Percentiles rank a stretch among this genome's conserved stretches.
Conservation (phyloP, 2,329 filamentous ascomycete genomes). For the Exophiala sideris region DNA sequence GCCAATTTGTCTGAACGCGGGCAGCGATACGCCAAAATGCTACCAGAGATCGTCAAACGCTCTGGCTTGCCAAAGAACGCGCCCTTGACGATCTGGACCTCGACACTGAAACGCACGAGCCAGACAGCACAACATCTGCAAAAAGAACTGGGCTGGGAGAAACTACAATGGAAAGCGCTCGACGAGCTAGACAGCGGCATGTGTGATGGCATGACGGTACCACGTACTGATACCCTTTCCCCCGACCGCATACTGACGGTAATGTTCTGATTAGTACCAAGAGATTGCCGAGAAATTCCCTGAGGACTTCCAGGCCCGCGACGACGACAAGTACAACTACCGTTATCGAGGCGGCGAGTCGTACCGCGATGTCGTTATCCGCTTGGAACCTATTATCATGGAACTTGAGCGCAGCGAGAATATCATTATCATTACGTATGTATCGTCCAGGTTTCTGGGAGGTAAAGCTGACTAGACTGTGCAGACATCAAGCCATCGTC, state of each 20-base stretch:
- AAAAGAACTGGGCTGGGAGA: constrained; percentile 68
- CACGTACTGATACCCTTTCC: neutral
- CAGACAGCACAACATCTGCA: constrained; percentile 83
- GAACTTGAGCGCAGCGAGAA: constrained; percentile 94
- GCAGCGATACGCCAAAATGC: constrained; percentile 77
- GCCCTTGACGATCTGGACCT: constrained; percentile 71
- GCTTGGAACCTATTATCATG: constrained; percentile 99
- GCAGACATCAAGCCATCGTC: constrained; percentile 80
- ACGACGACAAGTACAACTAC: constrained; percentile 99
- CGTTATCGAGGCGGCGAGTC: constrained; percentile 95
- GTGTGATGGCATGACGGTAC: constrained; percentile 80
- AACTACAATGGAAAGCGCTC: constrained; percentile 96
- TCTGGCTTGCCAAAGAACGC: constrained; percentile 71
- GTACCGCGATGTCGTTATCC: constrained; percentile 94
- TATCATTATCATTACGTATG: constrained; percentile 82
- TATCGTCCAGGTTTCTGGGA: neutral
- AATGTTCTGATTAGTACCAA: constrained; percentile 56
- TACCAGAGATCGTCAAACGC: constrained; percentile 78
- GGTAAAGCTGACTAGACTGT: neutral
- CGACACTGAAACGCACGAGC: constrained; percentile 78
- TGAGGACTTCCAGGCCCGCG: constrained; percentile 90
- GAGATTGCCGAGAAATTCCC: constrained; percentile 89
- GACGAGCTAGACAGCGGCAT: constrained; percentile 96
- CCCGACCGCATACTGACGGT: neutral
- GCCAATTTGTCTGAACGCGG: constrained; percentile 81